A percentile compares a stretch with the other conserved stretches of the same genome.
Conservation (phyloP, 179 eudicot species). For the Silene coronaria region DNA sequence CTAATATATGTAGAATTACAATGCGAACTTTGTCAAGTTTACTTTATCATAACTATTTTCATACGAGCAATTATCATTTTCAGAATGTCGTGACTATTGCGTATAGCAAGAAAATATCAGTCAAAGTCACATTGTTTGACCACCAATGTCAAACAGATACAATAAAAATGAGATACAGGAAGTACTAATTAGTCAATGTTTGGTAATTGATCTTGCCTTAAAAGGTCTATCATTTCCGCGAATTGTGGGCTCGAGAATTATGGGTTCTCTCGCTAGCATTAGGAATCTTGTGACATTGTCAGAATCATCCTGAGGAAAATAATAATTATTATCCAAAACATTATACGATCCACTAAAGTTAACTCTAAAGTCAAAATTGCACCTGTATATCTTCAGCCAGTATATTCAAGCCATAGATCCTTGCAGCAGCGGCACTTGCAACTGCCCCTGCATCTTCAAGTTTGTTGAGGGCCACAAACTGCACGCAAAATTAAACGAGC, state of each 20-base stretch:
- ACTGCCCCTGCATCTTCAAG: slow-evolving; percentile 60
- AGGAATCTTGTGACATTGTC: slow-evolving; percentile 69
- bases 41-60: no score
- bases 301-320: slow-evolving; percentile 49
- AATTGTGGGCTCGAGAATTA: slow-evolving; percentile 62
- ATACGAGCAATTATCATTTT: no score
- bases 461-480: slow-evolving; percentile 54
- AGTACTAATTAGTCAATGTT: background rate
- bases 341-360: background rate
- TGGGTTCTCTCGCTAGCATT: slow-evolving; percentile 74
- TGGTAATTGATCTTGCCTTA: slow-evolving; percentile 38
- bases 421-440: slow-evolving; percentile 69
- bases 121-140: background rate
- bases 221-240: slow-evolving; percentile 61
- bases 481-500: slow-evolving; percentile 13
- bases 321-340: slow-evolving; percentile 15
- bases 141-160: background rate
- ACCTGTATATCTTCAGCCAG: slow-evolving; percentile 76
- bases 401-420: slow-evolving; percentile 53
- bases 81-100: background rate
- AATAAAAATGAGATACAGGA: background rate
- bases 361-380: slow-evolving; percentile 9
- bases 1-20: background rate
- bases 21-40: background rate
- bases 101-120: background rate